phyloP scores from a whole-genome alignment of 257 asterid species.

The Capsicum pubescens region DNA sequence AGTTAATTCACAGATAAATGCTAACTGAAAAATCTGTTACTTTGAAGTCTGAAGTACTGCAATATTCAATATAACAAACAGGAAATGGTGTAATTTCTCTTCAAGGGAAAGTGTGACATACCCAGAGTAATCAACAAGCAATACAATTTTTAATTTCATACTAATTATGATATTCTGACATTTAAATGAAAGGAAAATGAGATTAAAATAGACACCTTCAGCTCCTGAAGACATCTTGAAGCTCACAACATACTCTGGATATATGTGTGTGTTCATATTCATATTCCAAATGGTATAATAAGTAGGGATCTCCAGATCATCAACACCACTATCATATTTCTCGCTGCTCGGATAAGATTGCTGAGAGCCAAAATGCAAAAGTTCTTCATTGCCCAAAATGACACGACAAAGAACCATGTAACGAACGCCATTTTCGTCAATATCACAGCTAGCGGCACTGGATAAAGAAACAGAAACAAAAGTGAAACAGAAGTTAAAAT shows the following conservation, averaged over 20 bases:
- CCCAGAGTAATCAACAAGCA: neutral
- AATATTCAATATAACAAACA: neutral
- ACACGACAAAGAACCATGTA: conserved; percentile 67
- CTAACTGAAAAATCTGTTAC: neutral
- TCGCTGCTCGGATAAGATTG: conserved; percentile 90
- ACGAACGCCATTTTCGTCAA: conserved; percentile 83
- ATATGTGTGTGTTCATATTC: conserved; percentile 81
- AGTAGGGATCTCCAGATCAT: conserved; percentile 71
- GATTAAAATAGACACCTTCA: conserved; percentile 50
- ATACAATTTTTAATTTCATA: neutral
- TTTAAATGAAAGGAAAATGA: neutral
- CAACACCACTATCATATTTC: conserved; percentile 91
- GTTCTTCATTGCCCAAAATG: conserved; percentile 75
- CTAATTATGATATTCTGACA: neutral
- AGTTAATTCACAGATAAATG: neutral
- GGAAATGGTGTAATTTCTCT: neutral
- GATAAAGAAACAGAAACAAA: conserved; percentile 16
- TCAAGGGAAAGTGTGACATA: conserved; percentile 7
- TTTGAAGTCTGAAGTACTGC: neutral
- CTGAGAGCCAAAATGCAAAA: conserved; percentile 65
- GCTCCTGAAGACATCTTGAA: conserved; percentile 71
- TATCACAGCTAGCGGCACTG: conserved; percentile 71
- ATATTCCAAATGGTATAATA: conserved; percentile 80
- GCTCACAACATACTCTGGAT: conserved; percentile 81
- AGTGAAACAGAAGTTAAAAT: conserved; percentile 12